Percentiles rank a stretch among this genome's conserved stretches.
Evolutionary conservation across 2,329 filamentous ascomycete species (phyloP).

Genomic region (Paraconiothyrium sp.): DNA sequence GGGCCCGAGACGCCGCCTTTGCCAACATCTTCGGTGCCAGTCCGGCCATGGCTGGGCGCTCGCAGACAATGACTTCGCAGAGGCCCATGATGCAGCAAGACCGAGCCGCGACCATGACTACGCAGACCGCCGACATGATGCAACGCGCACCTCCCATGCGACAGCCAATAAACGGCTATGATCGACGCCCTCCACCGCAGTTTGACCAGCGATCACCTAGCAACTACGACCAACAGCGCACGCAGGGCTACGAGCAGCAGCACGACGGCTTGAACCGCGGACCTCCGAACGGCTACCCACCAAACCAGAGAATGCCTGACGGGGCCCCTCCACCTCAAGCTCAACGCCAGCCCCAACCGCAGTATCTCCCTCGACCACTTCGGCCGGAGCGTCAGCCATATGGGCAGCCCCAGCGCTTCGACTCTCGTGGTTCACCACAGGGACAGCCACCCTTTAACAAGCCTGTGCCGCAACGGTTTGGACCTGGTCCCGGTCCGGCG

Average conservation of each 20-base stretch:
- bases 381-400: constrained; percentile 75
- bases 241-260: constrained; percentile 37
- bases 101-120: constrained; percentile 75
- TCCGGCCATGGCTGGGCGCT: constrained; percentile 77
- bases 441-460: constrained; percentile 63
- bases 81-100: constrained; percentile 69
- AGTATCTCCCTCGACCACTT: constrained; percentile 68
- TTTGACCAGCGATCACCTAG: constrained; percentile 29
- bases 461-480: constrained; percentile 64
- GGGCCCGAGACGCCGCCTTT: constrained; percentile 92
- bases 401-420: constrained; percentile 75
- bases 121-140: constrained; percentile 62
- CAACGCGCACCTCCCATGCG: constrained; percentile 72
- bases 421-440: constrained; percentile 64
- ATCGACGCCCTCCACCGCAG: constrained; percentile 42
- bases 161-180: constrained; percentile 55
- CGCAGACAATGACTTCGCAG: constrained; percentile 93
- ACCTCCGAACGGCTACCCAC: constrained; percentile 52
- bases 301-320: constrained; percentile 46
- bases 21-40: constrained; percentile 95
- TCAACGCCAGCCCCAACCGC: constrained; percentile 59
- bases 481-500: constrained; percentile 66
- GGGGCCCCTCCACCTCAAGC: constrained; percentile 40
- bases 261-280: constrained; percentile 41
- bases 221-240: constrained; percentile 39